Percentiles rank a stretch among this genome's conserved stretches.
Evolutionary conservation across 202 grass and related monocot species (phyloP).

Genomic region (Carex arenaria): DNA sequence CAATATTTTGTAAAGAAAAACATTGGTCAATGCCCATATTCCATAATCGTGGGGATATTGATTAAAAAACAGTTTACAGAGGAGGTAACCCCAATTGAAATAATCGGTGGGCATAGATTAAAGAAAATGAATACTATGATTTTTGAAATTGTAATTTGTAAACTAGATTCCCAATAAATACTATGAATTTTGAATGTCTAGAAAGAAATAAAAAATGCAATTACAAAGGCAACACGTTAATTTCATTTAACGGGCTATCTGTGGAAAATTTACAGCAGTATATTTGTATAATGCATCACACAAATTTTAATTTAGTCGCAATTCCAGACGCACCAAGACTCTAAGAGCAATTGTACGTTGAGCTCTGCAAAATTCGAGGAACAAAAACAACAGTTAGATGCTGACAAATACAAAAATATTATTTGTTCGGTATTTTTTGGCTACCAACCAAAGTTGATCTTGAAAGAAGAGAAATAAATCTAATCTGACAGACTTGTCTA

Average conservation of each 20-base stretch:
- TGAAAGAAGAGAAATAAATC: no score
- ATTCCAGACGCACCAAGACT: not conserved
- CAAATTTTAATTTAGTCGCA: not conserved
- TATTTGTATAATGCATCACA: not conserved
- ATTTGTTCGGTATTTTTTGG: not conserved
- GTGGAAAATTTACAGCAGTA: not conserved
- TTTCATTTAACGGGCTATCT: not conserved
- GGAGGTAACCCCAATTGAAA: no score
- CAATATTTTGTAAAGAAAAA: no score
- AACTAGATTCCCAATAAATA: not conserved
- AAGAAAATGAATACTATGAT: no score
- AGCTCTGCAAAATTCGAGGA: not conserved
- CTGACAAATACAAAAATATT: not conserved
- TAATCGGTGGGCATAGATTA: no score
- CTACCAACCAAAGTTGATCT: no score
- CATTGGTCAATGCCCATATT: no score
- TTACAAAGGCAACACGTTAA: not conserved
- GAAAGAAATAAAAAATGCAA: not conserved
- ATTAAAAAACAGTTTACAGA: no score
- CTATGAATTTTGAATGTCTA: not conserved
- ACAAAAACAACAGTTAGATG: no score
- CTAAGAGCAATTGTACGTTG: not conserved
- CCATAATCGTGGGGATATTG: no score
- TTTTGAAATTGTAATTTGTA: no score
- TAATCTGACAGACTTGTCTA: no score